A percentile compares a stretch with the other conserved stretches of the same genome.
phyloP scores from a whole-genome alignment of 345 rosid species.

The Camelina neglecta region DNA sequence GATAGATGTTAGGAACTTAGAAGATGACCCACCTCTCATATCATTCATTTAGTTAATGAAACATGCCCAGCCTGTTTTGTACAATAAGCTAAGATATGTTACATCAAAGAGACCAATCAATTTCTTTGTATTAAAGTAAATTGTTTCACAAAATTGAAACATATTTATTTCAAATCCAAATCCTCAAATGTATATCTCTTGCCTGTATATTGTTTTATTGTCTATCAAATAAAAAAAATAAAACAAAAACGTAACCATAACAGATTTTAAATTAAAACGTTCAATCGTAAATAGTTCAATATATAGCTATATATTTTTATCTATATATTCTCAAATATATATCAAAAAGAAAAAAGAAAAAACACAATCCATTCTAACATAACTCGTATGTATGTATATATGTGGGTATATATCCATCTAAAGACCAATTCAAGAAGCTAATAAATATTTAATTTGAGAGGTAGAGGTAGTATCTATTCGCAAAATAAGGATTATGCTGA shows the following conservation, averaged over 20 bases:
- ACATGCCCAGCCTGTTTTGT: conserved; percentile 49
- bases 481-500: too few species aligned
- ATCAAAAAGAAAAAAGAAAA: neutral
- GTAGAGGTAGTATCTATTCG: too few species aligned
- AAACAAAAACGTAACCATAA: neutral
- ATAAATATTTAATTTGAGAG: too few species aligned
- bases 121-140: conserved; percentile 37
- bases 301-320: too few species aligned
- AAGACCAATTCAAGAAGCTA: too few species aligned
- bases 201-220: conserved; percentile 28
- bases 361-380: neutral
- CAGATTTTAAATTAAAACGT: neutral
- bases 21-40: conserved; percentile 42
- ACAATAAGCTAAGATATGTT: conserved; percentile 44
- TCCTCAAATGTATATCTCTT: conserved; percentile 9
- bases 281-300: too few species aligned
- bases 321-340: too few species aligned
- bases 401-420: too few species aligned
- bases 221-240: neutral
- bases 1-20: conserved; percentile 29
- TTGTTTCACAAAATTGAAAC: conserved; percentile 38
- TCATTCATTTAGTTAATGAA: conserved; percentile 39
- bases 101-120: conserved; percentile 42
- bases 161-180: conserved; percentile 33
- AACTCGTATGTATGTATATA: neutral